Base-by-base conservation (phyloP, 192 early-diverging fungal species). In the Podila epigama region DNA sequence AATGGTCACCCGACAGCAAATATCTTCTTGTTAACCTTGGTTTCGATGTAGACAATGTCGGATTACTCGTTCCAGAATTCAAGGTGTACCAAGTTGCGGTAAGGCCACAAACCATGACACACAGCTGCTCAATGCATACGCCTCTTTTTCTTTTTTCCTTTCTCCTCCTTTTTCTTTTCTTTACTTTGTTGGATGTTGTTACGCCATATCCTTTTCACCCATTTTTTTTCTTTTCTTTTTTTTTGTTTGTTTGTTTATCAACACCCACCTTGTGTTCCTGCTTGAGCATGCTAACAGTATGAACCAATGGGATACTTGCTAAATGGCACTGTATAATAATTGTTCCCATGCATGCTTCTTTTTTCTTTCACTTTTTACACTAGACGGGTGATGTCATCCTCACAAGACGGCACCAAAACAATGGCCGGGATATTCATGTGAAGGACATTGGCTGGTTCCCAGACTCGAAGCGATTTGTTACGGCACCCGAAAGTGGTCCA, bases 1-100 rank as follows among this genome's bases (percentile, higher is more conserved):
- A 63, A 20, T 77, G 73, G 73, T 64, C 66, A 1, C 61, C 73
- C 11, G 61, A 77, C 35, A 68, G 73, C 56, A 63, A 64, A 22
- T 54, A 68, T 4, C 18, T 77, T 9, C 55, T 77, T 8, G 61
- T 77, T 5, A 77, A 77, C 44, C 22, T 63, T 8, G 73, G 73
- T 3, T 41, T 63, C 22, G 72, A 75, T 27, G 4, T 20, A 0
- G 3, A 10, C 20, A 50, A 18, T 0, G 41, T 52, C 7, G 28
- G 31, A 4, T 50, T 53, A 48, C 44, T 48, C 16, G 6, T 12
- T 9, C 66, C 72, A 18, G 63, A 62, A 20, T 55, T 66, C 58
- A 35, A 54, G 16, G 3, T 77, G 35, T 68, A 68, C 35, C 57
- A 68, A 9, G 33, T 51, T 31, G 65, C 39, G 42, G 34, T 50